Evolutionary conservation across 129 eudicot genomes (phyloP).

Genomic region (Lactuca saligna): DNA sequence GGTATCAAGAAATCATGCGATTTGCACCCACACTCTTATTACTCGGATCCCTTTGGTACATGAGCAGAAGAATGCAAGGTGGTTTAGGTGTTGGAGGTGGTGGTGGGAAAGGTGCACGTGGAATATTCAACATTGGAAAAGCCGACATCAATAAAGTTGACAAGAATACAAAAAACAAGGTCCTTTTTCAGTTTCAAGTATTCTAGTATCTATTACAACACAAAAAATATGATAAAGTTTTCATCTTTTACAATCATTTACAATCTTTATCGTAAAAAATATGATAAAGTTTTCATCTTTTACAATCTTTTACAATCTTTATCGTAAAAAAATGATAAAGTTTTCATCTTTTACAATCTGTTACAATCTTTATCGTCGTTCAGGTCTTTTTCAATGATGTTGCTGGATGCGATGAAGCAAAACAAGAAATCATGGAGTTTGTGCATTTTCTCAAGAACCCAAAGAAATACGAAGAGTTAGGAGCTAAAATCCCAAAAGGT

Average conservation of each 20-base stretch:
- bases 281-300: not conserved
- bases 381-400: conserved; percentile 73
- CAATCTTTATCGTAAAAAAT: not conserved
- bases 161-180: conserved; percentile 77
- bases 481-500: conserved; percentile 94
- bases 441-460: conserved; percentile 83
- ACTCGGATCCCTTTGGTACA: conserved; percentile 59
- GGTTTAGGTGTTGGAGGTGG: conserved; percentile 78
- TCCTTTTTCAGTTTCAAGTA: conserved; percentile 19
- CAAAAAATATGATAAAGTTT: not conserved
- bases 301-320: no score
- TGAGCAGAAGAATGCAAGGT: conserved; percentile 71
- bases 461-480: conserved; percentile 71
- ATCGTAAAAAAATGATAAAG: no score
- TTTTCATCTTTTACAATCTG: not conserved
- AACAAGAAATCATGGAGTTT: conserved; percentile 80
- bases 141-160: conserved; percentile 67
- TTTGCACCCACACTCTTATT: conserved; percentile 68
- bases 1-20: conserved; percentile 74
- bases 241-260: not conserved
- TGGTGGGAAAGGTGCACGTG: conserved; percentile 75
- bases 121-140: conserved; percentile 72
- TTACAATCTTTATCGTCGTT: not conserved
- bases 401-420: conserved; percentile 84
- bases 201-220: not conserved